phyloP scores from a whole-genome alignment of 176 grass and related monocot genomes.

The Raddia distichophylla region DNA sequence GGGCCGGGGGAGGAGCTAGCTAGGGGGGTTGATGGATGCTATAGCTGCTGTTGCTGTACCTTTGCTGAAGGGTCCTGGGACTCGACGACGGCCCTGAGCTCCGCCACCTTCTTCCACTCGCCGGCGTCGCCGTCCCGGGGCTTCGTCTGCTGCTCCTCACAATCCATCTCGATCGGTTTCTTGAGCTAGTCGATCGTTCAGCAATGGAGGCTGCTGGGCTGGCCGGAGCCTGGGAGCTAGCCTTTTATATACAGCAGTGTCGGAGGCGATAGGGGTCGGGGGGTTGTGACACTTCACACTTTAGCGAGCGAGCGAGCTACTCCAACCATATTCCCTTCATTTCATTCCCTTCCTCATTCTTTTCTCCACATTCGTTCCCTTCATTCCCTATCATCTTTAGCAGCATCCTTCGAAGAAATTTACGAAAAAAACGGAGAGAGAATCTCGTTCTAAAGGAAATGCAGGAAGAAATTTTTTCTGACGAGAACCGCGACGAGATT shows the following conservation, averaged over 20 bases:
- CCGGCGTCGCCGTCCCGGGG: conserved; percentile 3
- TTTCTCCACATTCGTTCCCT: no score
- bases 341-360: no score
- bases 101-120: conserved; percentile 65
- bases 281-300: background rate
- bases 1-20: no score
- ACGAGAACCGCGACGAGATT: no score
- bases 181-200: background rate
- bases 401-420: no score
- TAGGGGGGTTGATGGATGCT: no score
- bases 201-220: background rate
- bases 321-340: no score
- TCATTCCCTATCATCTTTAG: no score
- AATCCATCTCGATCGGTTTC: conserved; percentile 29
- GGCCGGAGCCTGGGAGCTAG: background rate
- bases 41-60: conserved; percentile 14
- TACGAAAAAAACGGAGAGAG: no score
- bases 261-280: background rate
- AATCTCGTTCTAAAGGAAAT: no score
- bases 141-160: background rate
- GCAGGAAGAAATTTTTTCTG: no score
- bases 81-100: conserved; percentile 60
- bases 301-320: background rate
- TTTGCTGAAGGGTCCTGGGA: conserved; percentile 67
- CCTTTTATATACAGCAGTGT: background rate